Percentiles rank a stretch among this genome's conserved stretches.
Conservation (phyloP, 257 asterid species). For the Solanum habrochaites region DNA sequence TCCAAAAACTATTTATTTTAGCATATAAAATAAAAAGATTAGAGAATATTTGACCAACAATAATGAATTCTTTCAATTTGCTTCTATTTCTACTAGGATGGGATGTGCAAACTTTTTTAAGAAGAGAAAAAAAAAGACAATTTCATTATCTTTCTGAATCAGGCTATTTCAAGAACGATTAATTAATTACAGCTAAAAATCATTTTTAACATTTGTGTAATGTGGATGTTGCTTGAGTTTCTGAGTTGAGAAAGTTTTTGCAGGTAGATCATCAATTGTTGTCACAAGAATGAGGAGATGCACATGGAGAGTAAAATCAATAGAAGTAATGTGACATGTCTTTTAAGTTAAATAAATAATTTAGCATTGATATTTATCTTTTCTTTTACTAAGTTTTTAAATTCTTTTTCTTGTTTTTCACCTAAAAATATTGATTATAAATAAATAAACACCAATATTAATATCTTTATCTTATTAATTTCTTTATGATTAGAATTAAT, state of each 20-base stretch:
- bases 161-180: background rate
- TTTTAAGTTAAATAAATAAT: too few relatives aligned
- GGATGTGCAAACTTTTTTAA: background rate
- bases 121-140: background rate
- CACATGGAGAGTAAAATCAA: background rate
- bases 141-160: rapidly evolving
- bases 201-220: too few relatives aligned
- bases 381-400: too few relatives aligned
- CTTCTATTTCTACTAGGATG: background rate
- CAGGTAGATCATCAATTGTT: background rate
- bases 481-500: background rate
- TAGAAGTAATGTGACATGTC: background rate
- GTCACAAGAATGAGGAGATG: background rate
- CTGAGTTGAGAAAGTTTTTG: background rate
- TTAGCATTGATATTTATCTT: background rate
- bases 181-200: background rate
- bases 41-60: background rate
- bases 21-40: background rate
- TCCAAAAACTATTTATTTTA: background rate
- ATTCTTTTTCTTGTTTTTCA: too few relatives aligned
- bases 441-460: background rate
- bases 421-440: background rate
- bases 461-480: too few relatives aligned
- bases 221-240: background rate
- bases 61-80: background rate